Evolutionary conservation across 1,139 yeast genomes (phyloP).

Genomic region (Protomyces inouyei): DNA sequence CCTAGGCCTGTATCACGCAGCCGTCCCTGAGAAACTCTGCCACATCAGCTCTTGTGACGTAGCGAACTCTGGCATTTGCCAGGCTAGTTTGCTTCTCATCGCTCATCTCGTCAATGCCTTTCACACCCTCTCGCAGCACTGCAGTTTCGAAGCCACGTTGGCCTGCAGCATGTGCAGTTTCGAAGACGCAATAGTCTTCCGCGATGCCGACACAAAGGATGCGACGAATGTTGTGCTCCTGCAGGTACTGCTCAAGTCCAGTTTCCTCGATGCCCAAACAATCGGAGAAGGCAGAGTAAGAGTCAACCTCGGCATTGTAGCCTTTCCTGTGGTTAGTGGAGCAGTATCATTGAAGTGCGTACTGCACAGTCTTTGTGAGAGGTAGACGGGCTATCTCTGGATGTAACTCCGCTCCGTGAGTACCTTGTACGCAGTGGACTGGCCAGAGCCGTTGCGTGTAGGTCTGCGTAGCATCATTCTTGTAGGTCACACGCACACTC

Average conservation of each 20-base stretch:
- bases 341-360: neutral
- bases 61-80: neutral
- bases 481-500: neutral
- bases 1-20: neutral
- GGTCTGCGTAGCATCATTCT: neutral
- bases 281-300: constrained; percentile 22
- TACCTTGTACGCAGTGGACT: constrained; percentile 13
- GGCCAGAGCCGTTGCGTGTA: constrained; percentile 17
- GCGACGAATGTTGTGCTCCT: neutral
- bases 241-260: neutral
- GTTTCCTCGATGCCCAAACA: constrained; percentile 13
- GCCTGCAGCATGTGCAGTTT: constrained; percentile 14
- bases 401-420: constrained; percentile 9
- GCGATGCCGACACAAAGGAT: constrained; percentile 19
- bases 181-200: constrained; percentile 19
- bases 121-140: constrained; percentile 13
- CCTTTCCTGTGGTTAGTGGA: neutral
- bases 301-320: constrained; percentile 15
- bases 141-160: constrained; percentile 1
- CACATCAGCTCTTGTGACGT: neutral
- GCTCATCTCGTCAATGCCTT: constrained; percentile 2
- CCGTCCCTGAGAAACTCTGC: neutral
- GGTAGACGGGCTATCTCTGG: neutral
- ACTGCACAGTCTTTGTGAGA: neutral
- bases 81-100: neutral